Conservation (phyloP, 352 stramenopile species). For the Phytophthora macrochlamydospora region DNA sequence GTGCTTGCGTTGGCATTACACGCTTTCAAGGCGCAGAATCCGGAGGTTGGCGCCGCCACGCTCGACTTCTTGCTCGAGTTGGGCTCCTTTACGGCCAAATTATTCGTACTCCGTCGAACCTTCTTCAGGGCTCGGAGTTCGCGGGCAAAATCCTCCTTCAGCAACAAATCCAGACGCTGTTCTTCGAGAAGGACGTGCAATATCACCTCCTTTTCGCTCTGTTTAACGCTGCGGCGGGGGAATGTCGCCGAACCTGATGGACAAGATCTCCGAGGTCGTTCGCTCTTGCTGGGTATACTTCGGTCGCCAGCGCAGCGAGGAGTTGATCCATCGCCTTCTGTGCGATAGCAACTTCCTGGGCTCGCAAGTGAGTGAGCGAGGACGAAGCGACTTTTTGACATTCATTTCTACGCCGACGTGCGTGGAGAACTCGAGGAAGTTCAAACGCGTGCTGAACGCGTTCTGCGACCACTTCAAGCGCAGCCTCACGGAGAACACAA, state of each 20-base stretch:
- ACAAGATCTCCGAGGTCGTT: conserved; percentile 73
- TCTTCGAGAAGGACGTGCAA: conserved; percentile 82
- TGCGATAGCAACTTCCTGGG: conserved; percentile 67
- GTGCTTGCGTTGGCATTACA: conserved; percentile 65
- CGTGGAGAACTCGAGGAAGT: conserved; percentile 80
- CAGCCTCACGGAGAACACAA: conserved; percentile 33
- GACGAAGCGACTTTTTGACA: conserved; percentile 58
- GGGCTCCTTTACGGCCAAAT: conserved; percentile 77
- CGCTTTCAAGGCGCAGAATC: conserved; percentile 67
- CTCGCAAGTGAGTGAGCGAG: conserved; percentile 56
- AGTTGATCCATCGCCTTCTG: conserved; percentile 61
- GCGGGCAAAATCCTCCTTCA: conserved; percentile 62
- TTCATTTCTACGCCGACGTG: conserved; percentile 68
- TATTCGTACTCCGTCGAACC: conserved; percentile 53
- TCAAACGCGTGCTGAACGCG: conserved; percentile 71
- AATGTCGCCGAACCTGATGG: conserved; percentile 65
- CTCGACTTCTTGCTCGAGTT: conserved; percentile 71
- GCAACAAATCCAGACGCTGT: conserved; percentile 70
- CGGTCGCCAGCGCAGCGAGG: conserved; percentile 62
- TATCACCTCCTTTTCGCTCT: conserved; percentile 71
- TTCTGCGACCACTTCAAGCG: conserved; percentile 86
- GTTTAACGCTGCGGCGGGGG: conserved; percentile 66
- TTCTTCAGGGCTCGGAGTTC: conserved; percentile 54
- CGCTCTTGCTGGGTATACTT: conserved; percentile 81
- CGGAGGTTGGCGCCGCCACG: conserved; percentile 59